Percentiles rank a stretch among this genome's conserved stretches.
phyloP scores from a whole-genome alignment of 139 green algal genomes.

The Asterochloris erici region DNA sequence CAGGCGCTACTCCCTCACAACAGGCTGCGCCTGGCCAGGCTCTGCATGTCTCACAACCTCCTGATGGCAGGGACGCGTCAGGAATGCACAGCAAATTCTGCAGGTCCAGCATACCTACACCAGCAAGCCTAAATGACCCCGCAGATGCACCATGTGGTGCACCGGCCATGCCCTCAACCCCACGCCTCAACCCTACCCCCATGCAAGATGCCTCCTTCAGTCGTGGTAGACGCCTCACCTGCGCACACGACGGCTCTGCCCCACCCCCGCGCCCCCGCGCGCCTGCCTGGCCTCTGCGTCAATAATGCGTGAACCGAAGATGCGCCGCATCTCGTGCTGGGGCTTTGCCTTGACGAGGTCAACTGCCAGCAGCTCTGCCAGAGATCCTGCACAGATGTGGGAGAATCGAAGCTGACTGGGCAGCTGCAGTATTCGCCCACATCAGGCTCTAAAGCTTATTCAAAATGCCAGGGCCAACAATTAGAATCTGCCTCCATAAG shows the following conservation, averaged over 20 bases:
- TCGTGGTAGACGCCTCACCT: neutral
- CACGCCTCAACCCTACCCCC: neutral
- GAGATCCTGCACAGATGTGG: neutral
- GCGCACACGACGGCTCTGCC: slow-evolving; percentile 1
- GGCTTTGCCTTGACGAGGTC: slow-evolving; percentile 50
- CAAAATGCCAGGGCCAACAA: no score
- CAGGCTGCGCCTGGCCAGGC: no score
- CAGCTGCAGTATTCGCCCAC: neutral
- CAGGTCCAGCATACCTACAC: no score
- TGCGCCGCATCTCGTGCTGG: slow-evolving; percentile 76
- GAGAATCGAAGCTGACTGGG: neutral
- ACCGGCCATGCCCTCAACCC: neutral
- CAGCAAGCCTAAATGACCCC: no score
- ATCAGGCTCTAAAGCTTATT: no score
- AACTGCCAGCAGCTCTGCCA: slow-evolving; percentile 53
- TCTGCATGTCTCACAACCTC: no score
- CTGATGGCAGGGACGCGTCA: no score
- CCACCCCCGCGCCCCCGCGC: neutral
- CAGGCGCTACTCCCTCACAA: no score
- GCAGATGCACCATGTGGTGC: no score
- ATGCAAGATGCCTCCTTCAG: neutral
- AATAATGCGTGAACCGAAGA: slow-evolving; percentile 76
- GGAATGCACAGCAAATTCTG: no score
- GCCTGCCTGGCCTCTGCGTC: slow-evolving; percentile 46
- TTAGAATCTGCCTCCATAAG: no score